phyloP scores from a whole-genome alignment of 2,329 filamentous ascomycete genomes.

The Phaeomoniella chlamydospora region DNA sequence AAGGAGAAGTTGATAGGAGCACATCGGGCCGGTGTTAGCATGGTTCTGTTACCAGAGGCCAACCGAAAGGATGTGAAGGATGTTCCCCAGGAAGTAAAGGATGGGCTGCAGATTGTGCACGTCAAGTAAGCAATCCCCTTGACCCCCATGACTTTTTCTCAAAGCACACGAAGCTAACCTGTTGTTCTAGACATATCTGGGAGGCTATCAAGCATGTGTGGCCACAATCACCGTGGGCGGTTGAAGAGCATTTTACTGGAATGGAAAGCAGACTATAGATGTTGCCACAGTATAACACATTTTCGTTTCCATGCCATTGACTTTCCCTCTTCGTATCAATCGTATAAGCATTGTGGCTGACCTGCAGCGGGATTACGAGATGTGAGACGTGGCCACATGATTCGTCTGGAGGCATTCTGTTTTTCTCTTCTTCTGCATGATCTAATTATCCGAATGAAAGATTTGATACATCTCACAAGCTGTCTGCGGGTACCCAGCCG shows the following conservation, averaged over 20 bases:
- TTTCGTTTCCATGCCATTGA: constrained; percentile 1
- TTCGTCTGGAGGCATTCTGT: too few relatives aligned
- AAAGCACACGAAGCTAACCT: constrained; percentile 10
- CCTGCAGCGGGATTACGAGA: too few relatives aligned
- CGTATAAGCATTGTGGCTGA: too few relatives aligned
- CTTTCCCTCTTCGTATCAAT: too few relatives aligned
- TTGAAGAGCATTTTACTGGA: constrained; percentile 51
- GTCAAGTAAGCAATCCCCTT: constrained; percentile 51
- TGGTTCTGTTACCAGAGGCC: constrained; percentile 71
- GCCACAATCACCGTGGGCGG: constrained; percentile 78
- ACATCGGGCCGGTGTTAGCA: constrained; percentile 83
- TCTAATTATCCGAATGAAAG: too few relatives aligned
- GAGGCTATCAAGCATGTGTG: constrained; percentile 83
- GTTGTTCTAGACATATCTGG: constrained; percentile 62
- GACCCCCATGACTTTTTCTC: constrained; percentile 3
- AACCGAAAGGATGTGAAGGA: constrained; percentile 91
- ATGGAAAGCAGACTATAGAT: constrained; percentile 66
- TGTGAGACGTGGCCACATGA: too few relatives aligned
- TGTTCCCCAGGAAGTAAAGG: constrained; percentile 75
- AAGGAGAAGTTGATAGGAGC: constrained; percentile 98
- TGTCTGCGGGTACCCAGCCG: too few relatives aligned
- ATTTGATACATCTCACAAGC: too few relatives aligned
- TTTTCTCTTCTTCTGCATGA: too few relatives aligned
- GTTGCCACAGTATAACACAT: constrained; percentile 4
- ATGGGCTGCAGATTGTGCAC: constrained; percentile 75